Evolutionary conservation across 2,329 filamentous ascomycete genomes (phyloP).

Genomic region (Scedosporium minutisporum): DNA sequence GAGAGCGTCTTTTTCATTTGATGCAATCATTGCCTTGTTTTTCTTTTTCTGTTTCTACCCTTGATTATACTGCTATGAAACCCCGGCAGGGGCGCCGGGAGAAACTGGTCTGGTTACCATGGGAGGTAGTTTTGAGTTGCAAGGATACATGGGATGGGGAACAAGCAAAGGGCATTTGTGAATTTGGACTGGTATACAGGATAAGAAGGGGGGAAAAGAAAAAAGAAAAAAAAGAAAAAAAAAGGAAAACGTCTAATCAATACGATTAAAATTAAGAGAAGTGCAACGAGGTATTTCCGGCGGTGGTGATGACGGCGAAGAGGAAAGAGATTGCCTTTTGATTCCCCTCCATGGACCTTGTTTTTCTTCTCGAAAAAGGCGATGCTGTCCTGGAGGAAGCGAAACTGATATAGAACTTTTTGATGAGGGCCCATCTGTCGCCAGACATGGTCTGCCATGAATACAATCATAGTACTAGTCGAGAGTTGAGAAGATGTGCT

Average conservation of each 20-base stretch:
- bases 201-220: neutral
- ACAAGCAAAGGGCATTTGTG: conserved; percentile 6
- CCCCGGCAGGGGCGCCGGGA: conserved; percentile 3
- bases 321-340: conserved; percentile 10
- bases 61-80: neutral
- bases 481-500: neutral
- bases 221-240: neutral
- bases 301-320: neutral
- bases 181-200: neutral
- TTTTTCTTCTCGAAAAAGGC: neutral
- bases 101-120: conserved; percentile 13
- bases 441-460: neutral
- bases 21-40: conserved; percentile 6
- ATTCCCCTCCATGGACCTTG: neutral
- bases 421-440: neutral
- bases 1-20: conserved; percentile 12
- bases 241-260: neutral
- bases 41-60: conserved; percentile 9
- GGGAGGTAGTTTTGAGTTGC: conserved; percentile 11
- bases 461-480: neutral
- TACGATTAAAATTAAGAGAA: no score
- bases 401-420: neutral
- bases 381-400: neutral
- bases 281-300: no score
- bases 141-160: neutral